These are phyloP conservation scores for Sphaceloma murrayae DNA, from an alignment of 2,329 filamentous ascomycete species.

Conservation along the genomic window DNA sequence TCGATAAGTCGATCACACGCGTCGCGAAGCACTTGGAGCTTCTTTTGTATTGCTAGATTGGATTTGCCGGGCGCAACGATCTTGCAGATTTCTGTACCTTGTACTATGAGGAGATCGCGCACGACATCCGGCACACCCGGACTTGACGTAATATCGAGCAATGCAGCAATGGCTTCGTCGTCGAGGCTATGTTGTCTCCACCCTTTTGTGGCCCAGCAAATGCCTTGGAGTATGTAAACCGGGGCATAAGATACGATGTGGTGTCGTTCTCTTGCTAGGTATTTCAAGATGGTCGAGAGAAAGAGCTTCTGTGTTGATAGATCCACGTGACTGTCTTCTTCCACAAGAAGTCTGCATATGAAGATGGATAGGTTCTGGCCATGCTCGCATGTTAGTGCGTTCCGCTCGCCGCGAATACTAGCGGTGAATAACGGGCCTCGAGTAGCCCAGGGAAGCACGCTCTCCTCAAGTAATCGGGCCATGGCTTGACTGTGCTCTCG, in stretches of 20 bases:
- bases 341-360: slow-evolving; percentile 27
- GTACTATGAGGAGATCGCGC: slow-evolving; percentile 27
- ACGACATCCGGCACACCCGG: slow-evolving; percentile 36
- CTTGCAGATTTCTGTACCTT: background rate
- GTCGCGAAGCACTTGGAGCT: background rate
- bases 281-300: slow-evolving; percentile 29
- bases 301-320: slow-evolving; percentile 18
- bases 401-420: slow-evolving; percentile 28
- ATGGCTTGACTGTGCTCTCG: slow-evolving; percentile 23
- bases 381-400: slow-evolving; percentile 31
- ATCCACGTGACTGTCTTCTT: slow-evolving; percentile 18
- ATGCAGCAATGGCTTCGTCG: slow-evolving; percentile 25
- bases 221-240: slow-evolving; percentile 36
- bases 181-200: slow-evolving; percentile 20
- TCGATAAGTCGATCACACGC: background rate
- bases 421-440: slow-evolving; percentile 37
- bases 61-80: background rate
- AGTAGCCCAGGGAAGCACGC: slow-evolving; percentile 40
- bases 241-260: slow-evolving; percentile 30
- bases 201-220: slow-evolving; percentile 29
- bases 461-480: slow-evolving; percentile 31
- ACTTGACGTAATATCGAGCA: slow-evolving; percentile 30
- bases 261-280: slow-evolving; percentile 22
- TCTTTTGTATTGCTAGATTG: background rate
- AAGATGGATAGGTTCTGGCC: slow-evolving; percentile 33